Evolutionary conservation across 441 rosid genomes (phyloP).

Genomic region (Gossypium gossypioides): DNA sequence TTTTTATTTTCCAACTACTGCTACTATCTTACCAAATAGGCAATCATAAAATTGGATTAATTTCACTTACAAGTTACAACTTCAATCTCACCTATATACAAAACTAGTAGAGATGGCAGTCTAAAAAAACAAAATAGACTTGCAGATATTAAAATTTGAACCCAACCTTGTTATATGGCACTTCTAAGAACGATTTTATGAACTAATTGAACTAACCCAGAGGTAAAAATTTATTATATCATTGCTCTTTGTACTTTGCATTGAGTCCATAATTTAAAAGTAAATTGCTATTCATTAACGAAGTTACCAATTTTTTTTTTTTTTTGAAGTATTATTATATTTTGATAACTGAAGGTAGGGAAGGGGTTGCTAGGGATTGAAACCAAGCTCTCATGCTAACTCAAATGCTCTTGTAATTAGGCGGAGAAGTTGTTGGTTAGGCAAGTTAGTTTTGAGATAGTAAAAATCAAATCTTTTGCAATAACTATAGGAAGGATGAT

Average conservation of each 20-base stretch:
- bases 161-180: no score
- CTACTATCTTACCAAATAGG: not conserved
- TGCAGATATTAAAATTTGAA: no score
- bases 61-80: not conserved
- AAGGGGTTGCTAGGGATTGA: no score
- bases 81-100: not conserved
- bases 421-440: no score
- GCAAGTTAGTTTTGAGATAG: not conserved
- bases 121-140: no score
- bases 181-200: not conserved
- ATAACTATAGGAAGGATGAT: slow-evolving; percentile 15
- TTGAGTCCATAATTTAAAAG: not conserved
- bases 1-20: not conserved
- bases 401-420: no score
- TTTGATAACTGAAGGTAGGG: no score
- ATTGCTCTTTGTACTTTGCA: not conserved
- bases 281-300: not conserved
- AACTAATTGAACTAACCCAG: not conserved
- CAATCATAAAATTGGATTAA: not conserved
- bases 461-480: not conserved
- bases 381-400: no score
- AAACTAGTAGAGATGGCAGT: not conserved
- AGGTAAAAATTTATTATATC: not conserved
- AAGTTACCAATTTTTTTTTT: not conserved
- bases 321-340: no score